Base-by-base conservation (phyloP, 2,329 filamentous ascomycete genomes). In the Talaromyces pinophilus region DNA sequence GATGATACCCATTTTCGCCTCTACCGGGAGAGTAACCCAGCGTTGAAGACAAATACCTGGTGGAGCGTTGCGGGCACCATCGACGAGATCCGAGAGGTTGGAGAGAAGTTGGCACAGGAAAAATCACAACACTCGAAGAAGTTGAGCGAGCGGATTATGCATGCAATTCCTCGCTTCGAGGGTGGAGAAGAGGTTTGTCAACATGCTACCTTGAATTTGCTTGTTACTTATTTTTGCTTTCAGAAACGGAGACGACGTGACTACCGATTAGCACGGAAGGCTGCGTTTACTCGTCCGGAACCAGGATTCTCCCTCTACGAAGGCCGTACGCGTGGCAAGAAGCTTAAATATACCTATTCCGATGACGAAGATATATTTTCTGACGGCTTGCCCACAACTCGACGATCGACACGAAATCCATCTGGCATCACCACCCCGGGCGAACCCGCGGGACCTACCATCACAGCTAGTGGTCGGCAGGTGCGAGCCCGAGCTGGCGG, bases 1-100 rank as follows among this genome's bases (percentile, higher is more conserved):
- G 94, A 98, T 72, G 93, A 99, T 78, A 98, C 94, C 3, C 87
- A 91, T 69, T 99, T 99, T 78, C 88, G 95, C 69, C 87, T 99
- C 54, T 99, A 99, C 78, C 87, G 95, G 63, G 95, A 99, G 79
- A 94, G 92, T 79, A 96, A 96, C 73, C 90, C 92, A 13, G 88
- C 88, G 5, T 85, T 90, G 38, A 87, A 87, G 73, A 86, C 90
- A 55, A 90, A 90, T 68, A 92, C 92, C 28, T 99, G 95, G 95
- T 92, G 92, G 86, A 97, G 90, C 74, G 89, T 98, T 50, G 95
- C 95, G 17, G 92, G 94, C 6, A 90, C 85, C 59, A 97, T 99
- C 59, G 92, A 96, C 5, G 94, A 98, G 76, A 82, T 97, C 69
- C 89, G 87, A 71, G 82, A 80, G 5, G 82, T 98, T 60, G 90